phyloP scores from a whole-genome alignment of 768 basidiomycete species.

The Boletus eberwhitei region DNA sequence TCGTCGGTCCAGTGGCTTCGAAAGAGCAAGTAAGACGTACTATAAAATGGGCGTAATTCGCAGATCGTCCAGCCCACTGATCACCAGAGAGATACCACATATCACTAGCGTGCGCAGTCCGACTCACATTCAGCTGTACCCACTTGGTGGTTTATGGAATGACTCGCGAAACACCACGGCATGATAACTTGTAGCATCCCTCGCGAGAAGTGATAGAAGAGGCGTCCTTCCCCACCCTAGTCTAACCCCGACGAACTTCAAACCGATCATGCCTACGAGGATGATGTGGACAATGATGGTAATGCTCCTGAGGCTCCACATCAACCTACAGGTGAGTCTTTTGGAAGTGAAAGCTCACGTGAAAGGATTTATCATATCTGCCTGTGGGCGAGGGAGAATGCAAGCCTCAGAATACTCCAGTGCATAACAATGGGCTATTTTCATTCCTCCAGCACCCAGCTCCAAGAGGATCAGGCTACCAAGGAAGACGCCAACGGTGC shows the following conservation, averaged over 20 bases:
- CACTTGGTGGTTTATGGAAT: not conserved
- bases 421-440: too few species aligned
- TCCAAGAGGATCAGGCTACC: not conserved
- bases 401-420: too few species aligned
- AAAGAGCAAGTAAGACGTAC: slow-evolving; percentile 1
- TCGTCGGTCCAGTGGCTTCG: not conserved
- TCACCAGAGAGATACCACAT: not conserved
- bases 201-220: slow-evolving; percentile 38
- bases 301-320: slow-evolving; percentile 1
- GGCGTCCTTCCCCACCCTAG: slow-evolving; percentile 43
- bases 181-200: slow-evolving; percentile 47
- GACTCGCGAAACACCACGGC: slow-evolving; percentile 37
- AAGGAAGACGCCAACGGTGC: slow-evolving; percentile 21
- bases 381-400: too few species aligned
- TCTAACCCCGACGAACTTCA: slow-evolving; percentile 33
- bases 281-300: slow-evolving; percentile 34
- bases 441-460: too few species aligned
- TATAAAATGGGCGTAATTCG: not conserved
- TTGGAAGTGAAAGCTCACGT: slow-evolving; percentile 18
- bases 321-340: not conserved
- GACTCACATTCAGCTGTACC: not conserved
- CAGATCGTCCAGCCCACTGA: not conserved
- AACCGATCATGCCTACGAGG: slow-evolving; percentile 36
- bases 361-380: too few species aligned
- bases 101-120: not conserved